These are phyloP conservation scores for Thozetella sp. DNA, from an alignment of 495 filamentous ascomycete species.

Conservation along the genomic window DNA sequence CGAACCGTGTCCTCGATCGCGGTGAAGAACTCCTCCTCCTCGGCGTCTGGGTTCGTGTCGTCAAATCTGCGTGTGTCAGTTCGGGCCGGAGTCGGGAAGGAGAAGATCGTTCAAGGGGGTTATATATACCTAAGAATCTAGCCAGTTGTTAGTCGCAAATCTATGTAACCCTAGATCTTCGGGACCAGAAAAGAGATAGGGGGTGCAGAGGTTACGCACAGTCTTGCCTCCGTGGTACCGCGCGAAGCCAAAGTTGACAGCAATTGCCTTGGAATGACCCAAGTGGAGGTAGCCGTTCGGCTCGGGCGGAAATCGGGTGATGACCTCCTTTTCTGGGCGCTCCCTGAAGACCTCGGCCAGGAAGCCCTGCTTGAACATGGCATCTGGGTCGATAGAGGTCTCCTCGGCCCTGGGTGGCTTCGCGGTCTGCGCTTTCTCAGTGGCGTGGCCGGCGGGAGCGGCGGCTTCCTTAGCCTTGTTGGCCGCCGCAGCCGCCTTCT, in stretches of 20 bases:
- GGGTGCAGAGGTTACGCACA: constrained; percentile 29
- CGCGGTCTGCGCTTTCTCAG: constrained; percentile 40
- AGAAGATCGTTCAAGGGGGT: too few species aligned
- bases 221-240: constrained; percentile 75
- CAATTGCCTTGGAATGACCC: constrained; percentile 95
- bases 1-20: constrained; percentile 77
- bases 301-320: constrained; percentile 92
- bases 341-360: constrained; percentile 79
- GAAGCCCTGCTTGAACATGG: constrained; percentile 87
- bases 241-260: constrained; percentile 96
- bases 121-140: neutral
- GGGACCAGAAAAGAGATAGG: neutral
- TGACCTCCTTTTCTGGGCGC: constrained; percentile 63
- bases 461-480: constrained; percentile 29
- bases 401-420: constrained; percentile 35
- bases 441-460: constrained; percentile 23
- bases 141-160: neutral
- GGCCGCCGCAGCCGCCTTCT: constrained; percentile 57
- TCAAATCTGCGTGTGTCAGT: constrained; percentile 68
- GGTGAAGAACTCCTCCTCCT: constrained; percentile 77
- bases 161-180: neutral
- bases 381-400: constrained; percentile 60
- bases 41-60: constrained; percentile 84
- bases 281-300: constrained; percentile 85
- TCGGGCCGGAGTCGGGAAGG: neutral